Evolutionary conservation across 495 filamentous ascomycete genomes (phyloP).

Genomic region (Aspergillus coremiiformis): DNA sequence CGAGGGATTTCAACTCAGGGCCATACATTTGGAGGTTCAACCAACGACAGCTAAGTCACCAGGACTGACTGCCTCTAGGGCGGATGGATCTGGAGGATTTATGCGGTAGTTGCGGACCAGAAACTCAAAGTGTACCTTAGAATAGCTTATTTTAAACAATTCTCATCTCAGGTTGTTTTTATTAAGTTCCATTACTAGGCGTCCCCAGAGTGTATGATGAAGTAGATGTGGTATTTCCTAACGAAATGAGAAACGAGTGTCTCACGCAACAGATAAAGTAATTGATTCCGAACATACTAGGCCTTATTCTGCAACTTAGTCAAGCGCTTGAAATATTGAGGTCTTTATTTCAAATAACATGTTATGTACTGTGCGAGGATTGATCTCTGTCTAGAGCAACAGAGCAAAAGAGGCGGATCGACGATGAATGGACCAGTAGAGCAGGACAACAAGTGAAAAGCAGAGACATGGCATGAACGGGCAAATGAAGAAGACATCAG

Average conservation of each 20-base stretch:
- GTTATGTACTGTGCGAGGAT: not conserved
- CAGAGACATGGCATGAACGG: not conserved
- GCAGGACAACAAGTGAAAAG: not conserved
- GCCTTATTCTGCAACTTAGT: not conserved
- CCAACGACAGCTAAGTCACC: not conserved
- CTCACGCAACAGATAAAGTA: not conserved
- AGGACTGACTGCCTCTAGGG: not conserved
- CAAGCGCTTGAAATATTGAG: not conserved
- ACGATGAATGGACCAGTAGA: slow-evolving; percentile 1
- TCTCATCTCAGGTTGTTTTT: not conserved
- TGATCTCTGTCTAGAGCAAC: not conserved
- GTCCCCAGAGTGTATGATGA: too few species aligned
- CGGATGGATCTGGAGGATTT: slow-evolving; percentile 1
- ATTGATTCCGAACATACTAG: not conserved
- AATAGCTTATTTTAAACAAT: not conserved
- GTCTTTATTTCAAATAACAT: slow-evolving; percentile 1
- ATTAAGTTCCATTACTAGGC: not conserved
- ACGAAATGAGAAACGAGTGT: not conserved
- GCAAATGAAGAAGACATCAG: not conserved
- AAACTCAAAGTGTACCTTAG: slow-evolving; percentile 4
- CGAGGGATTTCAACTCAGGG: not conserved
- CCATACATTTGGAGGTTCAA: not conserved
- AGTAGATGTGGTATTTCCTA: too few species aligned
- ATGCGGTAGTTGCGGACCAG: not conserved
- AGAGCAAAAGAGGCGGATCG: not conserved